Conservation (phyloP, 2,329 filamentous ascomycete genomes). For the Calonectria montana region DNA sequence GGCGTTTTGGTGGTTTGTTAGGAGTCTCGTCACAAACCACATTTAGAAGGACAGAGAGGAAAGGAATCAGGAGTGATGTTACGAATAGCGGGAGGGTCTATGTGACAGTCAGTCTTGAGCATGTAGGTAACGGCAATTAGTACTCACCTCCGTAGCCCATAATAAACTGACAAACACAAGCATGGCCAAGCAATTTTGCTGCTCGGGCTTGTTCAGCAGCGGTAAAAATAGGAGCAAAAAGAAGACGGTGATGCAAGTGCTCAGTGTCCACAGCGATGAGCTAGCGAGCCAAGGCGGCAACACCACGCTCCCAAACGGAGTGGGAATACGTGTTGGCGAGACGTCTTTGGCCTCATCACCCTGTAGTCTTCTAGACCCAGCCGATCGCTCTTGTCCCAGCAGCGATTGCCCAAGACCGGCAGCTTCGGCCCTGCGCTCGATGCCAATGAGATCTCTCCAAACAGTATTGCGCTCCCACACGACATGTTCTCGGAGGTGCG, state of each 20-base stretch:
- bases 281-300: conserved; percentile 87
- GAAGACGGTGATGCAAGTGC: conserved; percentile 80
- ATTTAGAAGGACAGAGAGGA: conserved; percentile 86
- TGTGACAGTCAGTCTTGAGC: conserved; percentile 19
- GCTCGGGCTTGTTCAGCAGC: conserved; percentile 87
- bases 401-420: conserved; percentile 90
- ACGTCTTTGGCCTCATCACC: conserved; percentile 80
- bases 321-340: conserved; percentile 75
- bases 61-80: conserved; percentile 92
- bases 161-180: conserved; percentile 92
- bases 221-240: conserved; percentile 78
- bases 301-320: conserved; percentile 81
- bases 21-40: conserved; percentile 82
- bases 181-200: conserved; percentile 96
- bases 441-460: conserved; percentile 98
- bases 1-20: conserved; percentile 68
- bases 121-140: not conserved
- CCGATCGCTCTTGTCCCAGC: conserved; percentile 79
- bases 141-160: conserved; percentile 91
- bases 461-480: conserved; percentile 99
- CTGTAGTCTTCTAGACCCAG: conserved; percentile 77
- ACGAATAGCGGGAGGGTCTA: conserved; percentile 96
- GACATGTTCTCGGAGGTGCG: conserved; percentile 94
- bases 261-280: conserved; percentile 80
- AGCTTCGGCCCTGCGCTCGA: conserved; percentile 94